phyloP scores from a whole-genome alignment of 306 rosid genomes.

The Vachellia collinsii region DNA sequence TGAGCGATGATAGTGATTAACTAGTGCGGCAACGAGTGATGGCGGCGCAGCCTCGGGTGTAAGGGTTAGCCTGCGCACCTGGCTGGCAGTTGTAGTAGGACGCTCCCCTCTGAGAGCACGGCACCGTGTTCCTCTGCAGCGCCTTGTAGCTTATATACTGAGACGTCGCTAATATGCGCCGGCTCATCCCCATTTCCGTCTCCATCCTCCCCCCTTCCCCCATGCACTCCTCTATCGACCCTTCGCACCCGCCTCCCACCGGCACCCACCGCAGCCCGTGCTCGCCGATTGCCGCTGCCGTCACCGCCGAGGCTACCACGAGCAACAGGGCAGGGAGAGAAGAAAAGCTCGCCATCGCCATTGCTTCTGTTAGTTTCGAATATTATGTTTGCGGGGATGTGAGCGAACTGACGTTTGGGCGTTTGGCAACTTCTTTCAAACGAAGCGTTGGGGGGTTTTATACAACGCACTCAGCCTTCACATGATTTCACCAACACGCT shows the following conservation, averaged over 20 bases:
- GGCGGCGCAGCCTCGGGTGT: constrained; percentile 70
- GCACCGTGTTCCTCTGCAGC: constrained; percentile 73
- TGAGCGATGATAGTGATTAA: no score
- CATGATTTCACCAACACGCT: constrained; percentile 18
- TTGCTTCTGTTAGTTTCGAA: constrained; percentile 10
- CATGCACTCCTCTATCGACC: constrained; percentile 76
- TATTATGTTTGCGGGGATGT: constrained; percentile 19
- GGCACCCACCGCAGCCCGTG: constrained; percentile 50
- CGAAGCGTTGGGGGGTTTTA: constrained; percentile 36
- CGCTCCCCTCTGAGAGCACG: constrained; percentile 78
- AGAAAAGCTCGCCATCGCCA: constrained; percentile 45
- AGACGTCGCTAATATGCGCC: constrained; percentile 77
- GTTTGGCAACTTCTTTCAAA: constrained; percentile 34
- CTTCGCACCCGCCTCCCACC: constrained; percentile 44
- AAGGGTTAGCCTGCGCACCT: constrained; percentile 77
- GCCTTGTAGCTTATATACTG: constrained; percentile 78
- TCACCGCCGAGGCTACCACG: constrained; percentile 16
- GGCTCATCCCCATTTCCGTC: constrained; percentile 36
- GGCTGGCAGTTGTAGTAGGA: constrained; percentile 79
- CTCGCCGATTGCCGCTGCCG: constrained; percentile 31
- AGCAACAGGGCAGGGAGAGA: constrained; percentile 39
- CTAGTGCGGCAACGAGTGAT: constrained; percentile 77
- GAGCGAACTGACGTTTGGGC: constrained; percentile 22
- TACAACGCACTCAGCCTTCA: constrained; percentile 22
- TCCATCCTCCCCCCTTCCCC: constrained; percentile 48